phyloP scores from a whole-genome alignment of 768 basidiomycete species.

The Pleurotus pulmonarius region DNA sequence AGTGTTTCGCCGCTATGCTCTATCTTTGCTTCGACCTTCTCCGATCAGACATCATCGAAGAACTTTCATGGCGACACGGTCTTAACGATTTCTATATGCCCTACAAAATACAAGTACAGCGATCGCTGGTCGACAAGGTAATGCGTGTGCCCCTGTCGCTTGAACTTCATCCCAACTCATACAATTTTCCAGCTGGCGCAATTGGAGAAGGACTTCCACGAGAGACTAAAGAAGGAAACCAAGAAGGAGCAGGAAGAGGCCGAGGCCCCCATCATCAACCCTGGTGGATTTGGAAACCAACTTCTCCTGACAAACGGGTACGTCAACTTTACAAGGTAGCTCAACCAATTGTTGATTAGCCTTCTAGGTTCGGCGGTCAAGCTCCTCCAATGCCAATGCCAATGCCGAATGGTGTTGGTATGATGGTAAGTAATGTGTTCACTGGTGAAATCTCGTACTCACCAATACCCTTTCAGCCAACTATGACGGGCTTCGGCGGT shows the following conservation, averaged over 20 bases:
- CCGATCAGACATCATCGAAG: conserved; percentile 88
- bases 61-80: conserved; percentile 94
- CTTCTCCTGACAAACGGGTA: conserved; percentile 75
- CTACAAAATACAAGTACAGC: conserved; percentile 85
- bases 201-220: conserved; percentile 87
- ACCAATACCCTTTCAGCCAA: conserved; percentile 23
- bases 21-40: conserved; percentile 96
- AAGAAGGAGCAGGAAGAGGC: conserved; percentile 90
- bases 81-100: conserved; percentile 98
- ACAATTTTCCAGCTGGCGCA: conserved; percentile 50
- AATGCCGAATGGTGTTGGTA: conserved; percentile 32
- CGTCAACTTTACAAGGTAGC: conserved; percentile 18
- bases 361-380: conserved; percentile 54
- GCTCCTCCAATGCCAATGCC: conserved; percentile 60
- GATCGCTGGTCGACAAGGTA: conserved; percentile 75
- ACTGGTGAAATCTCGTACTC: not conserved
- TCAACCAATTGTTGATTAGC: conserved; percentile 11
- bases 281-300: conserved; percentile 59
- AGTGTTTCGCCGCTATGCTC: conserved; percentile 89
- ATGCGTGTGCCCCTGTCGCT: conserved; percentile 7
- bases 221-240: conserved; percentile 79
- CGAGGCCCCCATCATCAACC: conserved; percentile 85
- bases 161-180: conserved; percentile 1
- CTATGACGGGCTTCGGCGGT: conserved; percentile 63
- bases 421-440: conserved; percentile 49